These are phyloP conservation scores for Colletotrichum eleusines DNA, from an alignment of 2,329 filamentous ascomycete species.

Conservation along the genomic window DNA sequence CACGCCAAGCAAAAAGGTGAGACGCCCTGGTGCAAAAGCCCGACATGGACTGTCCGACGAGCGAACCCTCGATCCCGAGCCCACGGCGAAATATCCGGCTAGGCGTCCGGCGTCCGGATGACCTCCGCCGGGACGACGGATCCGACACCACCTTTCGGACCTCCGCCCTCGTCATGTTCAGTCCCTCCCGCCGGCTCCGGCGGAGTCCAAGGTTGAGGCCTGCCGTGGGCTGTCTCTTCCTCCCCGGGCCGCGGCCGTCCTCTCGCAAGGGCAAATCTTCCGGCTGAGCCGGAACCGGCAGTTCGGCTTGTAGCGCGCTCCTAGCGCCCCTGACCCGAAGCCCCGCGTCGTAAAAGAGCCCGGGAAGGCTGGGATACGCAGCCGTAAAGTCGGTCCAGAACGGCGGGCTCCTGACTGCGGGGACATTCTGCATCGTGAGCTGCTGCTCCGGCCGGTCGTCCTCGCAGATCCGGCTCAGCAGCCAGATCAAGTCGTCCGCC, in stretches of 20 bases:
- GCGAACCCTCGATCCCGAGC: no score
- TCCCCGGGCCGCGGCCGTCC: no score
- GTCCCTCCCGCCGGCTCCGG: not conserved
- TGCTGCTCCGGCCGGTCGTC: constrained; percentile 42
- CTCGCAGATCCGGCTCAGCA: constrained; percentile 49
- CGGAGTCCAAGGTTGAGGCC: no score
- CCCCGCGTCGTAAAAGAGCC: constrained; percentile 43
- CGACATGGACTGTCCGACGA: not conserved
- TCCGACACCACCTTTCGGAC: not conserved
- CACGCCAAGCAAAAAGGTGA: not conserved
- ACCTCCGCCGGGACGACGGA: not conserved
- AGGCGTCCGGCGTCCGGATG: not conserved
- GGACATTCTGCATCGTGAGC: constrained; percentile 33
- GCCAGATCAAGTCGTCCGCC: constrained; percentile 51
- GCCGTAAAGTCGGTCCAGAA: constrained; percentile 46
- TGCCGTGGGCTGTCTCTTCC: not conserved
- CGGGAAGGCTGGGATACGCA: constrained; percentile 22
- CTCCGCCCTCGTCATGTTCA: constrained; percentile 11
- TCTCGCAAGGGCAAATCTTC: no score
- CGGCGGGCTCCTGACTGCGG: constrained; percentile 33
- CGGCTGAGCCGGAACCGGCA: no score
- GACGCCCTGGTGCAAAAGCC: not conserved
- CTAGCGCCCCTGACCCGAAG: constrained; percentile 6
- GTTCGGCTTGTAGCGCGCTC: not conserved
- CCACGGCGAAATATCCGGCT: not conserved